Base-by-base conservation (phyloP, 805 yeast species). In the Metschnikowia gruessii region DNA sequence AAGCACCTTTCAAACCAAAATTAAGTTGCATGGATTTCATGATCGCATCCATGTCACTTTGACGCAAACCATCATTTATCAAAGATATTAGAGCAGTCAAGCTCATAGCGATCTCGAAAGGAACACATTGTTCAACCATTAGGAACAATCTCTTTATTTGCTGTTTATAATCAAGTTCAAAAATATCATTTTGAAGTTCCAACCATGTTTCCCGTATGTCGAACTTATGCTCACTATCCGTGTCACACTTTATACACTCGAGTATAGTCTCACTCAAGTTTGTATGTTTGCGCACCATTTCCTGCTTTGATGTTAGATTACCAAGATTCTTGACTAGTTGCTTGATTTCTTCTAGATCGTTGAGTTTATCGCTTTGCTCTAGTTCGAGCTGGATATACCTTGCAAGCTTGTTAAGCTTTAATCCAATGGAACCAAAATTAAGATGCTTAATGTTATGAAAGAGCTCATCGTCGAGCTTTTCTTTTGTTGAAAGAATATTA, bases 371-470 rank as follows among this genome's bases (percentile, higher is more conserved):
- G 41, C 54, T 57, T 31, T 40, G 40, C 43, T 83, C 88, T 60
- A 81, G 87, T 57, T 83, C 83, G 4, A 70, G 67, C 61, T 89
- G 95, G 37, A 94, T 68, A 38, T 74, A 67, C 52, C 80, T 82
- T 0, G 97, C 97, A 46, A 81, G 70, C 21, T 70, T 62, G 61
- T 89, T 91, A 37, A 94, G 72, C 21, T 75, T 73, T 6, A 80
- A 76, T 1, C 97, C 97, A 30, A 91, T 83, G 21, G 82, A 75
- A 1, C 91, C 85, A 63, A 94, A 91, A 52, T 90, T 90, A 46
- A 82, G 65, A 58, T 81, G 79, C 51, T 81, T 79, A 13, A 91
- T 69, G 6, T 74, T 63, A 2, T 66, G 67, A 54, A 70, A 79
- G 5, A 83, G 67, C 10, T 72, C 68, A 53, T 83, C 88, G 31